These are phyloP conservation scores for Mrakia gelida DNA, from an alignment of 768 basidiomycete genomes.

Conservation along the genomic window DNA sequence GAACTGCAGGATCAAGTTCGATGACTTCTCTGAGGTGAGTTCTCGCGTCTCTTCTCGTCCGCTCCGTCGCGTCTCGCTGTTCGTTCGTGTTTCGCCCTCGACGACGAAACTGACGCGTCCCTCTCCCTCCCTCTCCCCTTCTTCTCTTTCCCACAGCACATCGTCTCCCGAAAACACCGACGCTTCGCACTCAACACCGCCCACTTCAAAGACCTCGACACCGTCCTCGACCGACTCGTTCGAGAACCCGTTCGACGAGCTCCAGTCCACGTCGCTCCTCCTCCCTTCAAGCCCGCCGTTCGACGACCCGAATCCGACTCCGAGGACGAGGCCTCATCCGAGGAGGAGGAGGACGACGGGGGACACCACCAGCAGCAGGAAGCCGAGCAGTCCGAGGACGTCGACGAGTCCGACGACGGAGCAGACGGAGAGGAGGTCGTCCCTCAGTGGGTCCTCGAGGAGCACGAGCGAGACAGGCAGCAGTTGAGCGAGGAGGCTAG, in stretches of 20 bases:
- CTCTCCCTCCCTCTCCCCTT: neutral
- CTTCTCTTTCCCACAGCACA: conserved; percentile 13
- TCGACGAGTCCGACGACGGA: conserved; percentile 15
- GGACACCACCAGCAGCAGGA: conserved; percentile 19
- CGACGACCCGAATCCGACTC: conserved; percentile 35
- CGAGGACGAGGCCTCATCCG: conserved; percentile 33
- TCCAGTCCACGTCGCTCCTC: neutral
- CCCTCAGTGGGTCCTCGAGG: conserved; percentile 11
- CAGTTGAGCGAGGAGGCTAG: conserved; percentile 26
- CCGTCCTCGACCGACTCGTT: conserved; percentile 26
- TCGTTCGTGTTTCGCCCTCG: neutral
- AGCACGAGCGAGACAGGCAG: conserved; percentile 21
- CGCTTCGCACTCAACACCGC: conserved; percentile 28
- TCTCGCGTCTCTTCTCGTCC: neutral
- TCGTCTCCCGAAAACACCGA: conserved; percentile 24
- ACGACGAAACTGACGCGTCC: neutral
- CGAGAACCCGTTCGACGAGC: conserved; percentile 7
- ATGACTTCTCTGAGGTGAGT: conserved; percentile 75
- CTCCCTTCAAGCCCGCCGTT: neutral
- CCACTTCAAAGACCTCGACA: conserved; percentile 29
- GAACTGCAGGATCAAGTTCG: conserved; percentile 85
- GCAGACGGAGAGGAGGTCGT: neutral
- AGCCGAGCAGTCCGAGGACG: conserved; percentile 25
- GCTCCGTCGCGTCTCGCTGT: neutral
- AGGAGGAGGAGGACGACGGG: conserved; percentile 7